A percentile compares a stretch with the other conserved stretches of the same genome.
Conservation (phyloP, 1,284 basidiomycete genomes). For the Sphaerobolus stellatus region DNA sequence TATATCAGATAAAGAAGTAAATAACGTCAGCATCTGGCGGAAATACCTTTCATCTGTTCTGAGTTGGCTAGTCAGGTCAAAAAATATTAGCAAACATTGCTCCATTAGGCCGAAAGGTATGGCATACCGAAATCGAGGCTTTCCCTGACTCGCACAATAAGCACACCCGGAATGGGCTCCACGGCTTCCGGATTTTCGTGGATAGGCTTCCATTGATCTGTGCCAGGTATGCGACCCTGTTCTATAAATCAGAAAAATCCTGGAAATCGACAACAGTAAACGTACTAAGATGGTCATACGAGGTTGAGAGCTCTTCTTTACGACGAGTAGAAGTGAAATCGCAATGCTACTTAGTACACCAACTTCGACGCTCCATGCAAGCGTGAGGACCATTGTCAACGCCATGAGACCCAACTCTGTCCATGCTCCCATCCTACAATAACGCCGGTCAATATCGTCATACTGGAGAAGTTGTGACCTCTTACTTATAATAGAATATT, state of each 20-base stretch:
- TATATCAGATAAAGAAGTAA: not conserved
- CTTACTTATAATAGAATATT: slow-evolving; percentile 76
- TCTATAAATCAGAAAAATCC: not conserved
- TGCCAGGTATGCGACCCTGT: slow-evolving; percentile 80
- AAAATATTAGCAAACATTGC: slow-evolving; percentile 1
- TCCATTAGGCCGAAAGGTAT: slow-evolving; percentile 19
- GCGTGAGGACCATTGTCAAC: slow-evolving; percentile 79
- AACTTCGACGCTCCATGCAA: slow-evolving; percentile 79
- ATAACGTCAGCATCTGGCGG: not conserved
- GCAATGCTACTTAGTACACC: slow-evolving; percentile 85
- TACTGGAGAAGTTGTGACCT: slow-evolving; percentile 16
- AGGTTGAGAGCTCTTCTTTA: slow-evolving; percentile 80
- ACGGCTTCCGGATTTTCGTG: slow-evolving; percentile 75
- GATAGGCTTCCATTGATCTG: slow-evolving; percentile 78
- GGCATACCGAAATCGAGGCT: slow-evolving; percentile 72
- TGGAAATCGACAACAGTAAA: not conserved
- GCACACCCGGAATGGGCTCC: slow-evolving; percentile 73
- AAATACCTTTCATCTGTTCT: slow-evolving; percentile 74
- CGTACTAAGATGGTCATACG: slow-evolving; percentile 67
- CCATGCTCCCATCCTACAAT: slow-evolving; percentile 78
- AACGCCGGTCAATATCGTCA: slow-evolving; percentile 6
- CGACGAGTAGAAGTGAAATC: slow-evolving; percentile 83
- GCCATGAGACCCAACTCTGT: slow-evolving; percentile 81
- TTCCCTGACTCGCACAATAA: slow-evolving; percentile 82
- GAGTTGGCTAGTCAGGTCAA: slow-evolving; percentile 66